Conservation (phyloP, 805 yeast genomes). For the Yarrowia sp. region DNA sequence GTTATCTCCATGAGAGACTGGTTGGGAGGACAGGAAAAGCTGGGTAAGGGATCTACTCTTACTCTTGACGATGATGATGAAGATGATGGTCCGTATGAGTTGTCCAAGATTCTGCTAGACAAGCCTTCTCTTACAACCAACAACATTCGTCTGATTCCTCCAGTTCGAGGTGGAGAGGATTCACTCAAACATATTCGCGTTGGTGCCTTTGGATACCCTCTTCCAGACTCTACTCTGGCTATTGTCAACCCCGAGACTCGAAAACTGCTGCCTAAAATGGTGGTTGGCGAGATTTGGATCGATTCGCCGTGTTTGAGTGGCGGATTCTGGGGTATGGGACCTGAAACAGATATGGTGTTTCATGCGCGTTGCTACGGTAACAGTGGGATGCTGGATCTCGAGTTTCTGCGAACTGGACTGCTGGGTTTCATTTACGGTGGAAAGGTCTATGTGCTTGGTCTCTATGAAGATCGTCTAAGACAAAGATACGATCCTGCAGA, state of each 20-base stretch:
- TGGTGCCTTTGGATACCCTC: constrained; percentile 90
- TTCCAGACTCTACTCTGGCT: constrained; percentile 91
- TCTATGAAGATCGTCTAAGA: constrained; percentile 86
- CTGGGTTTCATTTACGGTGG: constrained; percentile 87
- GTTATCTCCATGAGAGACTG: constrained; percentile 90
- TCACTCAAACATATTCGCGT: constrained; percentile 60
- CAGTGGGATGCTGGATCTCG: constrained; percentile 66
- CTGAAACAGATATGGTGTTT: constrained; percentile 69
- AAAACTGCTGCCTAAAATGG: constrained; percentile 66
- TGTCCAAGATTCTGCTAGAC: constrained; percentile 69
- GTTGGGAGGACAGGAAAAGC: constrained; percentile 66
- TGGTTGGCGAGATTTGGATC: constrained; percentile 97
- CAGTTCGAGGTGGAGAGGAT: constrained; percentile 44
- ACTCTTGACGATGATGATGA: constrained; percentile 44
- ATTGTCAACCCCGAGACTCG: constrained; percentile 92
- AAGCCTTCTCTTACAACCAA: constrained; percentile 71
- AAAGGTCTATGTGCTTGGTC: constrained; percentile 80
- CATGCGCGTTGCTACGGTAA: constrained; percentile 75
- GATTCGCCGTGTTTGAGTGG: constrained; percentile 89
- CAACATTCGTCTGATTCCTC: constrained; percentile 62
- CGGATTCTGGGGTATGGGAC: constrained; percentile 74
- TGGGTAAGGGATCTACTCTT: constrained; percentile 47
- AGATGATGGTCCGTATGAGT: constrained; percentile 43
- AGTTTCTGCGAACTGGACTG: constrained; percentile 85
- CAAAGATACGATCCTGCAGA: constrained; percentile 66